A percentile compares a stretch with the other conserved stretches of the same genome.
Conservation (phyloP, 2,329 filamentous ascomycete genomes). For the Verticillium longisporum region DNA sequence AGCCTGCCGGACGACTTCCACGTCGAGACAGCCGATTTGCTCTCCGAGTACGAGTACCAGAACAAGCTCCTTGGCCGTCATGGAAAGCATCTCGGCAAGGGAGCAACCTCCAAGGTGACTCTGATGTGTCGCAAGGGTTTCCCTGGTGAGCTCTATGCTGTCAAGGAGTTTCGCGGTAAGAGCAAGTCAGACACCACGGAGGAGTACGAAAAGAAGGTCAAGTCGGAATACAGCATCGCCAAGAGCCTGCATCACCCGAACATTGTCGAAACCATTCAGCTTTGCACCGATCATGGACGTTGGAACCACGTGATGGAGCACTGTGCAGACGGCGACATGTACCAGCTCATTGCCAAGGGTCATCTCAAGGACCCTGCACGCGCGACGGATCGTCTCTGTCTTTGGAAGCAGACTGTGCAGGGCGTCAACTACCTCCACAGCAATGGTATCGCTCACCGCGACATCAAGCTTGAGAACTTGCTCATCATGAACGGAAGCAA, state of each 20-base stretch:
- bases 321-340: slow-evolving; percentile 76
- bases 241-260: slow-evolving; percentile 83
- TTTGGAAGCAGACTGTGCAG: slow-evolving; percentile 84
- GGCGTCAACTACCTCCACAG: slow-evolving; percentile 76
- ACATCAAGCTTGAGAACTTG: slow-evolving; percentile 86
- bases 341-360: slow-evolving; percentile 63
- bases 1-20: slow-evolving; percentile 68
- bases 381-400: slow-evolving; percentile 64
- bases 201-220: slow-evolving; percentile 84
- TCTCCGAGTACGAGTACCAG: slow-evolving; percentile 62
- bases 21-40: slow-evolving; percentile 63
- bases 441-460: slow-evolving; percentile 82
- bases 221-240: slow-evolving; percentile 82
- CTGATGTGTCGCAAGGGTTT: slow-evolving; percentile 69
- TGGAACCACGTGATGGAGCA: slow-evolving; percentile 96
- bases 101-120: slow-evolving; percentile 74
- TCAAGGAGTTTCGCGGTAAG: slow-evolving; percentile 80
- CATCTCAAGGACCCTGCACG: slow-evolving; percentile 61
- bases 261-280: slow-evolving; percentile 71
- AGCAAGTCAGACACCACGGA: slow-evolving; percentile 60
- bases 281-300: slow-evolving; percentile 67
- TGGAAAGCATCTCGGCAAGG: slow-evolving; percentile 72
- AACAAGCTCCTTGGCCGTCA: slow-evolving; percentile 66
- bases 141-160: slow-evolving; percentile 64
- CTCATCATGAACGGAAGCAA: slow-evolving; percentile 72